phyloP scores from a whole-genome alignment of 345 rosid species.

The rapeseed (Brassica napus) region DNA sequence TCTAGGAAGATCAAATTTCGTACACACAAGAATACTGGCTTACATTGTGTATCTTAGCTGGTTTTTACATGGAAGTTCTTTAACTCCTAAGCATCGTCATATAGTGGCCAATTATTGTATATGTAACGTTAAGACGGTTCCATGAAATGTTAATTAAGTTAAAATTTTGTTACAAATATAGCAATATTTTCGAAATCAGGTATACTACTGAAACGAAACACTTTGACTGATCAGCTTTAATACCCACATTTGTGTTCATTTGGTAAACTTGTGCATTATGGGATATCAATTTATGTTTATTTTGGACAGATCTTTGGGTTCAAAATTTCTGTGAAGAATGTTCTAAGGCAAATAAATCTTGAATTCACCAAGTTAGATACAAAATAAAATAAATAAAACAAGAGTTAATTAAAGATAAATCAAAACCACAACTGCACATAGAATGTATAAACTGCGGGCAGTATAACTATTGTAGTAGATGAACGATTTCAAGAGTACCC shows the following conservation, averaged over 20 bases:
- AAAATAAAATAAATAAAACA: neutral
- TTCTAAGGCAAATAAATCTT: neutral
- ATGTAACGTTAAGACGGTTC: neutral
- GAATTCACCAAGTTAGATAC: neutral
- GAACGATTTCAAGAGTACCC: neutral
- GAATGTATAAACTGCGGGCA: neutral
- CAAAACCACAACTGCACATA: slow-evolving; percentile 8
- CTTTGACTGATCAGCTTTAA: neutral
- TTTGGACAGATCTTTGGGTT: neutral
- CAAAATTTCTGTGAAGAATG: neutral
- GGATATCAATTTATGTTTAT: neutral
- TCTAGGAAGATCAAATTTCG: too few species aligned
- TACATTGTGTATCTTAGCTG: neutral
- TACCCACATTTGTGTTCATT: neutral
- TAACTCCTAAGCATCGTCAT: neutral
- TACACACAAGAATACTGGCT: neutral
- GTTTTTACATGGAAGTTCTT: neutral
- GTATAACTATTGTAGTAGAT: neutral
- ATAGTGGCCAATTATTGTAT: neutral
- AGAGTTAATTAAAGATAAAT: neutral
- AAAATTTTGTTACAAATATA: too few species aligned
- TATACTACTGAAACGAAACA: neutral
- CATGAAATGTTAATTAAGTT: neutral
- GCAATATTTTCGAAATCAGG: neutral
- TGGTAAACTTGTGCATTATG: neutral